Conservation (phyloP, 2,329 filamentous ascomycete genomes). For the Cladosporium sp. region DNA sequence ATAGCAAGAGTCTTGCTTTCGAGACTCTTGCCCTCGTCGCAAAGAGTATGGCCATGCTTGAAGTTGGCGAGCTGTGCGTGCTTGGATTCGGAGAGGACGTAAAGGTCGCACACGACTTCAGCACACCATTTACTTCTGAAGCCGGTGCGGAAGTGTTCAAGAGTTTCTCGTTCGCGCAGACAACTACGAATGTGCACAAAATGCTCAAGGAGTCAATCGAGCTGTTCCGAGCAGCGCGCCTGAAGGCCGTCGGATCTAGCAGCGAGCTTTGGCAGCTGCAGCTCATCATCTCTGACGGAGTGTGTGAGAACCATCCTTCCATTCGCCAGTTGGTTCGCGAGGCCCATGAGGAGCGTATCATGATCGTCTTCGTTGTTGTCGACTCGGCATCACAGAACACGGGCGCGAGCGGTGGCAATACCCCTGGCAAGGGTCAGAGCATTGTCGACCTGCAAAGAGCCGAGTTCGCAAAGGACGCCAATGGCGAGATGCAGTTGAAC, state of each 20-base stretch:
- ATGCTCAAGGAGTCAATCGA: conserved; percentile 77
- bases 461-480: conserved; percentile 71
- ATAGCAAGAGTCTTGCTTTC: conserved; percentile 78
- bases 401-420: conserved; percentile 21
- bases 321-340: conserved; percentile 82
- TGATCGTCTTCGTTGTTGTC: conserved; percentile 97
- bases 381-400: conserved; percentile 56
- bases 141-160: conserved; percentile 82
- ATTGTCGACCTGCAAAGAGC: conserved; percentile 90
- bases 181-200: conserved; percentile 79
- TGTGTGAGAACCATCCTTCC: conserved; percentile 84
- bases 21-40: conserved; percentile 92
- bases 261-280: conserved; percentile 92
- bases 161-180: conserved; percentile 81
- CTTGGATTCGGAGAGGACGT: conserved; percentile 85
- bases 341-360: conserved; percentile 90
- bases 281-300: conserved; percentile 88
- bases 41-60: conserved; percentile 84
- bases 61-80: conserved; percentile 90
- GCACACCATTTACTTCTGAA: conserved; percentile 76
- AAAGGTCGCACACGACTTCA: conserved; percentile 83
- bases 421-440: conserved; percentile 53
- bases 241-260: conserved; percentile 55
- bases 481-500: conserved; percentile 67
- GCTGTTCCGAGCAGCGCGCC: conserved; percentile 75